Evolutionary conservation across 2,329 filamentous ascomycete genomes (phyloP).

Genomic region (Sphaerulina vaccinii): DNA sequence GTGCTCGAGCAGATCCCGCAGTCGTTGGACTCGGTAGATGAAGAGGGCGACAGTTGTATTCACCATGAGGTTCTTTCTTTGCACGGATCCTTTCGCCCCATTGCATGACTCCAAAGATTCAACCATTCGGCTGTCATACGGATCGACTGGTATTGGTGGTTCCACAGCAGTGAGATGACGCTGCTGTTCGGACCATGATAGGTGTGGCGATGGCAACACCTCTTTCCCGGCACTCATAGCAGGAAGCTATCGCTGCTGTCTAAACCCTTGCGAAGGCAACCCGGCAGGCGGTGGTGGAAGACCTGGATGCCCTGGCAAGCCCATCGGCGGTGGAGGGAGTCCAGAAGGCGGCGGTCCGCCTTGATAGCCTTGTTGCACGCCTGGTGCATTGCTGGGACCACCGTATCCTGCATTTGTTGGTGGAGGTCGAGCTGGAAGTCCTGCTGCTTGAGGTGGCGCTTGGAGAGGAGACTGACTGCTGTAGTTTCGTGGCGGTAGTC

Average conservation of each 20-base stretch:
- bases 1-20: too few relatives aligned
- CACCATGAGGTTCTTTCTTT: too few relatives aligned
- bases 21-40: too few relatives aligned
- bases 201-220: too few relatives aligned
- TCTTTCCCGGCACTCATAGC: too few relatives aligned
- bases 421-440: constrained; percentile 67
- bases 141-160: too few relatives aligned
- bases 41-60: too few relatives aligned
- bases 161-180: too few relatives aligned
- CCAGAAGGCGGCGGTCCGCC: constrained; percentile 41
- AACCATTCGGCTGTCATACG: too few relatives aligned
- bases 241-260: constrained; percentile 13
- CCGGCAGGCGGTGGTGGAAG: constrained; percentile 51
- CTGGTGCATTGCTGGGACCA: constrained; percentile 57
- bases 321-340: constrained; percentile 44
- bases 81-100: too few relatives aligned
- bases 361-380: constrained; percentile 35
- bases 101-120: too few relatives aligned
- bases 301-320: constrained; percentile 32
- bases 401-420: constrained; percentile 67
- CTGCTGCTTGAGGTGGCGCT: constrained; percentile 59
- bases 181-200: too few relatives aligned
- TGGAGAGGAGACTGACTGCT: constrained; percentile 53
- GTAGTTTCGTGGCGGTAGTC: constrained; percentile 23
- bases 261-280: constrained; percentile 34